Conservation (phyloP, 2,329 filamentous ascomycete species). For the Rutstroemia sydowiana region DNA sequence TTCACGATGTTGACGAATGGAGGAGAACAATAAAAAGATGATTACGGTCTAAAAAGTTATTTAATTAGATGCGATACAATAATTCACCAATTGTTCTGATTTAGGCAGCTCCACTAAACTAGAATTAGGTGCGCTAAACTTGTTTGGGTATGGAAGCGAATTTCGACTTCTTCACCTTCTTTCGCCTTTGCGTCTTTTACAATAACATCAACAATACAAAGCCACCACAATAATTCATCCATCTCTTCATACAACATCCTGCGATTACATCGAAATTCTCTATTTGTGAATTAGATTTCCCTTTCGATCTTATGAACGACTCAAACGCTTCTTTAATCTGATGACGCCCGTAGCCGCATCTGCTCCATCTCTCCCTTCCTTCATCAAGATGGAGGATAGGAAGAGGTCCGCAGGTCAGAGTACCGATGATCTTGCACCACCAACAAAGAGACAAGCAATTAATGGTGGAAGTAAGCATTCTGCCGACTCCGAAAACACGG, state of each 20-base stretch:
- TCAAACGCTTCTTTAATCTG: constrained; percentile 9
- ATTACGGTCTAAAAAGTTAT: too few species aligned
- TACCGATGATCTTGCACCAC: constrained; percentile 72
- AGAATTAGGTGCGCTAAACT: not conserved
- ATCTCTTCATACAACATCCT: not conserved
- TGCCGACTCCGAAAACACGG: constrained; percentile 50
- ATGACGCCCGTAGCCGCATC: constrained; percentile 50
- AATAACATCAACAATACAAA: constrained; percentile 12
- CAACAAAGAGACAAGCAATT: constrained; percentile 83
- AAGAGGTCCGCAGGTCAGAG: constrained; percentile 75
- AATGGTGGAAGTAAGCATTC: constrained; percentile 68
- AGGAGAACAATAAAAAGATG: too few species aligned
- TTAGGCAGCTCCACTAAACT: not conserved
- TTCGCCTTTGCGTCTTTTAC: not conserved
- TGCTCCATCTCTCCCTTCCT: constrained; percentile 63
- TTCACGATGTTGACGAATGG: not conserved
- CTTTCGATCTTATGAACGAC: constrained; percentile 6
- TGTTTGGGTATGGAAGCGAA: not conserved
- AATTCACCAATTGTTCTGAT: not conserved
- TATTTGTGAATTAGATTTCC: not conserved
- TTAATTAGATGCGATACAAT: not conserved
- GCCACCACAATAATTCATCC: not conserved
- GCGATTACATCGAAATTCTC: constrained; percentile 9
- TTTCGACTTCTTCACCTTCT: constrained; percentile 1
- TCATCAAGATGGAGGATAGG: constrained; percentile 98